These are phyloP conservation scores for Solanum paucissectum DNA, from an alignment of 257 asterid species.

Conservation along the genomic window DNA sequence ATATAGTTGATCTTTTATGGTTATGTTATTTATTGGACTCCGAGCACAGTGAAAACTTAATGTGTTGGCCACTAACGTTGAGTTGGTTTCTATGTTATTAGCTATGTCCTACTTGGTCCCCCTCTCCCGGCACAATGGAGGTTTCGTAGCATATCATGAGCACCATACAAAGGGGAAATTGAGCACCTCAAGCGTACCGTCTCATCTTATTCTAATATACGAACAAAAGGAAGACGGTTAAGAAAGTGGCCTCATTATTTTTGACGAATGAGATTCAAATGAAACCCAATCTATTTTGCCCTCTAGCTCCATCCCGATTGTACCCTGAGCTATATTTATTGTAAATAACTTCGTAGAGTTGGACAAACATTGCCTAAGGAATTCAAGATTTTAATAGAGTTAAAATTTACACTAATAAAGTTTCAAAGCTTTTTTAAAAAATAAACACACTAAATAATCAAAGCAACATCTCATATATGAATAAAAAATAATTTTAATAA, in stretches of 20 bases:
- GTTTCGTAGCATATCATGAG: background rate
- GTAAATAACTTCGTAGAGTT: no score
- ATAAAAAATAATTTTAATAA: background rate
- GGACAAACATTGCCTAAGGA: background rate
- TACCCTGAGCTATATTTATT: no score
- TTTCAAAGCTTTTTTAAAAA: no score
- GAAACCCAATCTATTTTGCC: background rate
- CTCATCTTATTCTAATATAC: background rate
- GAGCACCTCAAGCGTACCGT: background rate
- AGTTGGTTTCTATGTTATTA: background rate
- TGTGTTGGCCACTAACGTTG: background rate
- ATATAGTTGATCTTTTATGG: background rate
- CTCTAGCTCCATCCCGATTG: background rate
- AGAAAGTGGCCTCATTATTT: background rate
- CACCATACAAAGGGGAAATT: accelerated
- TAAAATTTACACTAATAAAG: no score
- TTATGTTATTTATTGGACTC: no score
- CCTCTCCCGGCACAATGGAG: background rate
- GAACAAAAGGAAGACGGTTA: background rate
- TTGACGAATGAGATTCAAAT: background rate
- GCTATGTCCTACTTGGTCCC: background rate
- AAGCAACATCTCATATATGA: no score
- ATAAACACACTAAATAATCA: no score
- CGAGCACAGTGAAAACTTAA: background rate
- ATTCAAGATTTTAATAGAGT: no score